Base-by-base conservation (phyloP, 2,329 filamentous ascomycete species). In the Didymella sp. region DNA sequence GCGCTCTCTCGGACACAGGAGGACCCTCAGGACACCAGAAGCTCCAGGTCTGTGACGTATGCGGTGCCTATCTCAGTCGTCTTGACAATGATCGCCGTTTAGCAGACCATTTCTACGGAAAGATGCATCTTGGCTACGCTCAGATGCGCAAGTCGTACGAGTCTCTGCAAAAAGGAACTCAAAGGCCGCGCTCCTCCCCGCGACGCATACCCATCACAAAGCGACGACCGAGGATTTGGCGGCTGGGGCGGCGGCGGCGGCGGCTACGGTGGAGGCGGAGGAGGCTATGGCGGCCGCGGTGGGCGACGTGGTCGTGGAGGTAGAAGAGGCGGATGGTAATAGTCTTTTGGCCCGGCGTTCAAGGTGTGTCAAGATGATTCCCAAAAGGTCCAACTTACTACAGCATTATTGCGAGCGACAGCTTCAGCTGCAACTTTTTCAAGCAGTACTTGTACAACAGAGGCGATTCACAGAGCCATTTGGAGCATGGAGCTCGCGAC, bases 101-200 rank as follows among this genome's bases (percentile, higher is more conserved):
- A 72, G 95, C 95, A 19, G 95, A 99, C 74, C 95, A 99, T 76
- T 99, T 99, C 75, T 98, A 97, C 77, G 95, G 95, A 21, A 99
- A 99, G 82, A 99, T 99, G 95, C 95, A 99, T 73, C 80, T 99
- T 55, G 95, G 95, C 0, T 99, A 98, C 75, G 95, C 95, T 15
- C 91, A 96, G 79, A 99, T 99, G 95, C 87, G 95, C 68, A 96
- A 95, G 82, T 95, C 92, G 3, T 92, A 87, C 70, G 92, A 96
- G 53, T 81, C 85, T n/a, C 87, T 99, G 61, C 89, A 89, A 48
- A 92, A 92, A 92, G 77, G 92, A 97, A 73, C 83, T 96, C 77
- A 90, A 92, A 73, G 89, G 89, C 1, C 82, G 90, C 25, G 81
- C 83, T 44, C 85, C 86, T 37, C 87, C 85, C 17, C 82, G 85